Evolutionary conservation across 352 stramenopile genomes (phyloP), one percentile per base, ranked within the genome.

Genomic region (Achlya hypogyna): DNA sequence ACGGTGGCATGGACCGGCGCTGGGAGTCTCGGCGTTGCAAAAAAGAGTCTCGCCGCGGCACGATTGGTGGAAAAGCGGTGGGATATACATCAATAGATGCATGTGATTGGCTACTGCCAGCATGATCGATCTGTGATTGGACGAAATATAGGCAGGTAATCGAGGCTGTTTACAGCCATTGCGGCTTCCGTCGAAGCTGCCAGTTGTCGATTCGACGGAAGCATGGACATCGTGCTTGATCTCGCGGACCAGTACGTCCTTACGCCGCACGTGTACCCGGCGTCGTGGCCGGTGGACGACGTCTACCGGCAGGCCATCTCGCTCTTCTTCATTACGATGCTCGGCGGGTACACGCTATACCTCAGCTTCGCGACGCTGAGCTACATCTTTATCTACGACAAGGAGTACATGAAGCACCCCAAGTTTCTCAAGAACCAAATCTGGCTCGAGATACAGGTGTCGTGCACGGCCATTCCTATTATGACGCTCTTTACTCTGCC

Each of bases 381-480:
- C 38, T 91, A 89, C 63, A 62, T 70, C 22, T 78, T 86, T 47
- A 28, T 88, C 22, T 91, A 86, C 47, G 82, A 91, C 74, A 79
- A 88, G 60, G 29, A 74, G 53, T 67, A 87, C 32, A 78, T 75
- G 67, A 73, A 82, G 20, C 82, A 91, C 51, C 80, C 80, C n/a
- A 81, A 81, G 25, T 88, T 89, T 23, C 62, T 80, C 22, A 75
- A 82, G 65, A 75, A 89, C 64, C 82, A 91, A 74, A 73, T 89
- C 14, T 49, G 43, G 20, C 71, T 71, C 12, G 82, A 91, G 70
- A 89, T 89, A 62, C 23, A 58, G 34, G 74, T 74, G 31, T 76
- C 80, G 10, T 70, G 76, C 52, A 74, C 71, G 35, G 80, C 78
- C 20, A 89, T 89, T 64, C 82, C 82, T 0, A 53, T 86, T 34